These are phyloP conservation scores for Skeletonema potamos DNA, from an alignment of 108 stramenopile species.

Conservation along the genomic window DNA sequence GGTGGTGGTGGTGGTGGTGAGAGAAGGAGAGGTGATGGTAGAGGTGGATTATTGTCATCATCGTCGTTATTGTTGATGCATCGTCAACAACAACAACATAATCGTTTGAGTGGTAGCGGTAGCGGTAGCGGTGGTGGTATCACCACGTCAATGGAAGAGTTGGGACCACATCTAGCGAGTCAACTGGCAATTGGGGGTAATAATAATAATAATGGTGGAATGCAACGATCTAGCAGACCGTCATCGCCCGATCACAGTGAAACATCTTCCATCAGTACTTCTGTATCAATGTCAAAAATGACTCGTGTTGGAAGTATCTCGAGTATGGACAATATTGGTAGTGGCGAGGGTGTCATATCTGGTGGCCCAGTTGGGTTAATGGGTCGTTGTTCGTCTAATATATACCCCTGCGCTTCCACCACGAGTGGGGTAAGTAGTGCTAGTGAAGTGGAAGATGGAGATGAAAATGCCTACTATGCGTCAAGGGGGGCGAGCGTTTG, in stretches of 20 bases:
- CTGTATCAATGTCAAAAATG: slow-evolving; percentile 35
- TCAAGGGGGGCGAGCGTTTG: slow-evolving; percentile 80
- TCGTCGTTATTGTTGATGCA: too few relatives aligned
- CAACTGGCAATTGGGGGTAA: slow-evolving; percentile 66
- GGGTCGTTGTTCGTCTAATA: slow-evolving; percentile 12
- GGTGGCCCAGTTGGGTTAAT: background rate
- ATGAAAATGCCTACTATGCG: slow-evolving; percentile 71
- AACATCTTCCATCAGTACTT: slow-evolving; percentile 49
- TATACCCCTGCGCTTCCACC: slow-evolving; percentile 73
- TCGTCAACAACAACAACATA: too few relatives aligned
- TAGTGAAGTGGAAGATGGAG: slow-evolving; percentile 56
- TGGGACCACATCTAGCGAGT: slow-evolving; percentile 71
- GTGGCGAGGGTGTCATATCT: slow-evolving; percentile 2
- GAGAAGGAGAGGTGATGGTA: background rate
- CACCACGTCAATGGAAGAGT: slow-evolving; percentile 36
- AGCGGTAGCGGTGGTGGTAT: slow-evolving; percentile 20
- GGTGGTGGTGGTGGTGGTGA: slow-evolving; percentile 1
- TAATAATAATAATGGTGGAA: background rate
- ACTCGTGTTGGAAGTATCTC: slow-evolving; percentile 1
- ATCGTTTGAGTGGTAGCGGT: too few relatives aligned
- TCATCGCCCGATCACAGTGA: slow-evolving; percentile 46
- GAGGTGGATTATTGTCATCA: background rate
- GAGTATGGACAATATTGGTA: slow-evolving; percentile 20
- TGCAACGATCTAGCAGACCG: background rate
- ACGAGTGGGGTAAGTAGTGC: slow-evolving; percentile 48